Conservation (phyloP, 805 yeast genomes). For the Maudiozyma saulgeensis region DNA sequence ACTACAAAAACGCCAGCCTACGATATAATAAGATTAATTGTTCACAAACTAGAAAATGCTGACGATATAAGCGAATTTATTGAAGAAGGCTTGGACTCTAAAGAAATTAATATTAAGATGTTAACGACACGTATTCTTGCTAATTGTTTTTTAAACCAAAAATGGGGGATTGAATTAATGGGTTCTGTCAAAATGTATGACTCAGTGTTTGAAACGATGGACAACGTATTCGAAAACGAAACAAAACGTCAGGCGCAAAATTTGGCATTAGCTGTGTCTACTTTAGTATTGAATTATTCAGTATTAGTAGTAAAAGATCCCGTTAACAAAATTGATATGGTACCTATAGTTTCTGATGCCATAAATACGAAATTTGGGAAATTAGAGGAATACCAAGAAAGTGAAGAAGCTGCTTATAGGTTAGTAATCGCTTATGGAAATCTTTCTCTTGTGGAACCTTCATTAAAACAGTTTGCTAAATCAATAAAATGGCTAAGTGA, state of each 20-base stretch:
- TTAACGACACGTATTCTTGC: slow-evolving; percentile 47
- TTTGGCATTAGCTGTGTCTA: slow-evolving; percentile 36
- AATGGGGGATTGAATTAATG: slow-evolving; percentile 40
- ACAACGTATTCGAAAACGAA: slow-evolving; percentile 15
- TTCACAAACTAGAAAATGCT: slow-evolving; percentile 34
- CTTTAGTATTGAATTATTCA: slow-evolving; percentile 42
- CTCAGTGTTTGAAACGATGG: slow-evolving; percentile 33
- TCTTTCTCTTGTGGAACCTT: slow-evolving; percentile 30
- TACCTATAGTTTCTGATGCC: slow-evolving; percentile 25
- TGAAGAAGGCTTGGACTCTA: slow-evolving; percentile 32
- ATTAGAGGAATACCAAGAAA: slow-evolving; percentile 26
- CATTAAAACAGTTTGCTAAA: slow-evolving; percentile 23
- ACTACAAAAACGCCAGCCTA: slow-evolving; percentile 43
- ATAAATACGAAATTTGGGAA: slow-evolving; percentile 23
- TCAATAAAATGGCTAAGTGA: slow-evolving; percentile 25
- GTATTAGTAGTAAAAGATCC: slow-evolving; percentile 30
- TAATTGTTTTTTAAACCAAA: slow-evolving; percentile 40
- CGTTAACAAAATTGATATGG: slow-evolving; percentile 15
- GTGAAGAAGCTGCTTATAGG: slow-evolving; percentile 64
- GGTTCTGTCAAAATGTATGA: slow-evolving; percentile 29
- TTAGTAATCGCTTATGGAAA: slow-evolving; percentile 56
- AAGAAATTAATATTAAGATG: slow-evolving; percentile 30
- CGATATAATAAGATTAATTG: slow-evolving; percentile 49
- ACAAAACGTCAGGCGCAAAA: slow-evolving; percentile 23
- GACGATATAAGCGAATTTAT: slow-evolving; percentile 33